A percentile compares a stretch with the other conserved stretches of the same genome.
Evolutionary conservation across 345 rosid genomes (phyloP).

Genomic region (Aegle marmelos): DNA sequence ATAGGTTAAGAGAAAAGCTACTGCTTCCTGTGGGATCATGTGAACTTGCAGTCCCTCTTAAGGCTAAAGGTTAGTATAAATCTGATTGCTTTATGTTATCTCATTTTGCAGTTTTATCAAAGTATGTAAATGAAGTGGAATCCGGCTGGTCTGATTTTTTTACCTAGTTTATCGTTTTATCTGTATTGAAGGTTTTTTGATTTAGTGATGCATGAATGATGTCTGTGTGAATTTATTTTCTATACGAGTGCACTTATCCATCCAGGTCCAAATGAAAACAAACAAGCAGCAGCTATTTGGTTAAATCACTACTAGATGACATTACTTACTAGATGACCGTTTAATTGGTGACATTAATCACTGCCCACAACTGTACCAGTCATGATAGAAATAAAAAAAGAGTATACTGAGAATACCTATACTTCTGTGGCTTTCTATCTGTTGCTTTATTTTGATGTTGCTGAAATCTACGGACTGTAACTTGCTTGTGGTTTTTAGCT

Average conservation of each 20-base stretch:
- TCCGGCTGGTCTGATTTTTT: background rate
- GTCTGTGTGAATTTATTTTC: background rate
- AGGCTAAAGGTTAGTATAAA: constrained; percentile 64
- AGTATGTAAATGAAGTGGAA: constrained; percentile 5
- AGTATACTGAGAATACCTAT: background rate
- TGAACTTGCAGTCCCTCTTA: constrained; percentile 79
- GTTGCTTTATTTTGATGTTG: background rate
- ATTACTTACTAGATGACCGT: background rate
- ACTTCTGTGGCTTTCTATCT: background rate
- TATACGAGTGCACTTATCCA: background rate
- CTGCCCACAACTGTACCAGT: background rate
- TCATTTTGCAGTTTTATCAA: background rate
- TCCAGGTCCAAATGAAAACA: background rate
- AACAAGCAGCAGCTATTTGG: background rate
- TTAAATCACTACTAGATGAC: background rate
- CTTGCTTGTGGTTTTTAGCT: background rate
- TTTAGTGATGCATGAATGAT: background rate
- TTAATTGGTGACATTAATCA: background rate
- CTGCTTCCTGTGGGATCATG: constrained; percentile 85
- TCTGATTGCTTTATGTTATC: constrained; percentile 1
- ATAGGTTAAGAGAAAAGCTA: constrained; percentile 57
- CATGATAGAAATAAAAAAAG: background rate
- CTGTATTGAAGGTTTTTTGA: background rate
- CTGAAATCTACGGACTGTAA: background rate
- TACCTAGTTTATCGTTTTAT: background rate